phyloP scores from a whole-genome alignment of 2,329 filamentous ascomycete species.

The Trichoderma atrobrunneum region DNA sequence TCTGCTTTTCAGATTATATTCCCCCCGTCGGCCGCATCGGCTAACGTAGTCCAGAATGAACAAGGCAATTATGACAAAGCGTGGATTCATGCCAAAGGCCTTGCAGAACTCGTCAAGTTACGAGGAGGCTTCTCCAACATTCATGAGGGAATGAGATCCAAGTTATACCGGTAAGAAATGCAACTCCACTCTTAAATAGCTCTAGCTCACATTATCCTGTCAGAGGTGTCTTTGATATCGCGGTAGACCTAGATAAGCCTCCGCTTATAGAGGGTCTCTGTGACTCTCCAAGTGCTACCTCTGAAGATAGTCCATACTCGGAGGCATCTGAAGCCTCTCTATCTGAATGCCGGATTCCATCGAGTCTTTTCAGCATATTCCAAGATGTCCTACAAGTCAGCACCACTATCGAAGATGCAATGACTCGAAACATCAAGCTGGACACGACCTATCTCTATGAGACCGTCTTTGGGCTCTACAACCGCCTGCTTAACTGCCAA shows the following conservation, averaged over 20 bases:
- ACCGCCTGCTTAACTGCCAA: slow-evolving; percentile 5
- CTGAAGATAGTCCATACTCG: not conserved
- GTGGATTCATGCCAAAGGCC: slow-evolving; percentile 3
- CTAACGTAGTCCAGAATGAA: not conserved
- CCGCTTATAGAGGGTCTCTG: not conserved
- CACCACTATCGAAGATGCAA: not conserved
- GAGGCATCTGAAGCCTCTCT: not conserved
- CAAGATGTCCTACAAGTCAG: not conserved
- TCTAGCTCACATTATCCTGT: not conserved
- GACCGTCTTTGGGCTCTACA: slow-evolving; percentile 3
- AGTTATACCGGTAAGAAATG: slow-evolving; percentile 1
- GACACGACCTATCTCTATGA: not conserved
- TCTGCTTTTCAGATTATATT: not conserved
- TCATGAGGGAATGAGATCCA: not conserved
- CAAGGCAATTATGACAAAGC: not conserved
- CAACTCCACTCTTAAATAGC: not conserved
- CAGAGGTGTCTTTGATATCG: slow-evolving; percentile 6
- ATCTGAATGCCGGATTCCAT: not conserved
- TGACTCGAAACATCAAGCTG: not conserved
- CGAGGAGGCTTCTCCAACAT: slow-evolving; percentile 7
- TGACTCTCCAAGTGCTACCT: not conserved
- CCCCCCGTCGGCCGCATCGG: not conserved
- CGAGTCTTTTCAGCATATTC: not conserved
- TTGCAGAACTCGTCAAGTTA: slow-evolving; percentile 10
- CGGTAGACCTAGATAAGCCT: not conserved